Conservation (phyloP, 257 asterid genomes). For the Solanum pennellii region DNA sequence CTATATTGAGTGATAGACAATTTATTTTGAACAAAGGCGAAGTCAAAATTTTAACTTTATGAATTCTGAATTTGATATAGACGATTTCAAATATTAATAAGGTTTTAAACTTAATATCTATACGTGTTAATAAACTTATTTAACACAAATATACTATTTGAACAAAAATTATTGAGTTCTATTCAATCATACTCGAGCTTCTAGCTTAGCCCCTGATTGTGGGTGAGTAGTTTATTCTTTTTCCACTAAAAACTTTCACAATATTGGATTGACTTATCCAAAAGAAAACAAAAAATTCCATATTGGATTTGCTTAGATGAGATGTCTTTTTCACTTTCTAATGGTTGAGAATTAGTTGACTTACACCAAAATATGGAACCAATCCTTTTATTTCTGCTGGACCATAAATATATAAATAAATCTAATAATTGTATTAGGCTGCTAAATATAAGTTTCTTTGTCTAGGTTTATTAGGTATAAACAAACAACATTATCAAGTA, state of each 20-base stretch:
- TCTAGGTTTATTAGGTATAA: background rate
- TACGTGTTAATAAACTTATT: background rate
- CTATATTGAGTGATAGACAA: background rate
- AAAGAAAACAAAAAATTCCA: background rate
- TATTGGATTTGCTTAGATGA: background rate
- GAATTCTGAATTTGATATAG: too few species aligned
- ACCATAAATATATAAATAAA: background rate
- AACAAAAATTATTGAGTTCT: background rate
- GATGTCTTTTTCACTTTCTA: background rate
- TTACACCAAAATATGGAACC: background rate
- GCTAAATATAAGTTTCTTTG: background rate
- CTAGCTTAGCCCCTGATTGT: background rate
- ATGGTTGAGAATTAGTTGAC: background rate
- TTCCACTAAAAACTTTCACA: background rate
- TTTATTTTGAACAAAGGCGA: background rate
- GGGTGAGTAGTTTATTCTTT: background rate
- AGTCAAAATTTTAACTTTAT: too few species aligned
- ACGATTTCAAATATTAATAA: background rate
- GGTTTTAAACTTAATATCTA: too few species aligned
- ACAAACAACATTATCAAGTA: background rate
- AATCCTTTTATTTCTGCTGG: background rate
- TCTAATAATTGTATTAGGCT: background rate
- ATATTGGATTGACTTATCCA: background rate
- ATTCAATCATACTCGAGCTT: background rate
- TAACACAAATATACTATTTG: background rate